Percentiles rank a stretch among this genome's conserved stretches.
Conservation (phyloP, 441 rosid genomes). For the Pelargonium australe region DNA sequence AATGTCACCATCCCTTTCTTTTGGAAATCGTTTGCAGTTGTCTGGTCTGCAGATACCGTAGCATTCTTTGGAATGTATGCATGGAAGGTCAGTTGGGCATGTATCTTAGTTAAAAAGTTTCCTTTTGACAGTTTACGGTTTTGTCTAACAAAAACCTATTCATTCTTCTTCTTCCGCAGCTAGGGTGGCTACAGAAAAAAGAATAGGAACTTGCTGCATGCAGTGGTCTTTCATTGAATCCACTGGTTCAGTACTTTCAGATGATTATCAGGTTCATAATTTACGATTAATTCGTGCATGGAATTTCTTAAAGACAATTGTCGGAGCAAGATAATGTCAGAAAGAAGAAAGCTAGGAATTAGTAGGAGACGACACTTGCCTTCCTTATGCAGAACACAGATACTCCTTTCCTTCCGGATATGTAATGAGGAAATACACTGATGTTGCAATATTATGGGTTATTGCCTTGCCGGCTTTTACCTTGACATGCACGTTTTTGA, state of each 20-base stretch:
- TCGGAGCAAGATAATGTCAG: background rate
- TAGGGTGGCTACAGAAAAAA: slow-evolving; percentile 62
- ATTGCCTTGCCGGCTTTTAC: background rate
- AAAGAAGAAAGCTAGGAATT: background rate
- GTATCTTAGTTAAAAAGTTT: background rate
- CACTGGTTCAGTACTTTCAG: background rate
- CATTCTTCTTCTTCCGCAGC: slow-evolving; percentile 30
- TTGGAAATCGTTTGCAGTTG: slow-evolving; percentile 77
- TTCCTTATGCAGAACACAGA: background rate
- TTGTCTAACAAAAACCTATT: background rate
- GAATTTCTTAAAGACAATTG: slow-evolving; percentile 2
- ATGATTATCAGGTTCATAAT: background rate
- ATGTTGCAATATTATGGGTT: background rate
- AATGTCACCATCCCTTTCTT: slow-evolving; percentile 86
- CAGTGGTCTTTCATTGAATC: slow-evolving; percentile 9
- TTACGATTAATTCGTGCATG: background rate
- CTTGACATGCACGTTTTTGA: background rate
- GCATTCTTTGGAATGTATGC: slow-evolving; percentile 91
- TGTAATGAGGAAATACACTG: background rate
- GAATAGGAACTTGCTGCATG: slow-evolving; percentile 25
- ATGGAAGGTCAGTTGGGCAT: slow-evolving; percentile 66
- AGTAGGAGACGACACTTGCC: slow-evolving; percentile 1
- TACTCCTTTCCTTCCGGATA: background rate
- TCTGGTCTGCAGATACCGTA: slow-evolving; percentile 86
- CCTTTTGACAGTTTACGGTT: background rate